Evolutionary conservation across 2,329 filamentous ascomycete species (phyloP), one percentile per base, ranked within the genome.

Genomic region (Teratosphaeria viscida): DNA sequence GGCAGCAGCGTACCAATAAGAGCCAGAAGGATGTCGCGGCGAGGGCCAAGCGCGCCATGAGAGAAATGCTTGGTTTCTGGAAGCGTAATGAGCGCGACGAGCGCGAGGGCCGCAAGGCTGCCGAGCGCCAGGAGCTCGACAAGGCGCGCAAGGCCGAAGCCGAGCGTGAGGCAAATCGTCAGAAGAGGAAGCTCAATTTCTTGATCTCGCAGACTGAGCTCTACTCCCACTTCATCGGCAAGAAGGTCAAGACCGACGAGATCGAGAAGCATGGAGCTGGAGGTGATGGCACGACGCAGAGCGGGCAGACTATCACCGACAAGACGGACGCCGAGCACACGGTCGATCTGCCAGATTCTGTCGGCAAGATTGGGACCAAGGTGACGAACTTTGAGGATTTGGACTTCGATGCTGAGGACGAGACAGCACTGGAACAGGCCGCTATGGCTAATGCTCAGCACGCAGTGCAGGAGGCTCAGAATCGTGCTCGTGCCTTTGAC

Each of bases 51-150:
- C 88, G 94, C 66, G 92, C 92, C 61, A 99, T 99, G 94, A 86
- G 94, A 72, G 94, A 99, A 76, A 99, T 99, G 94, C 94, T 96
- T 83, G 86, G 89, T 60, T 99, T 97, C 82, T 99, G 94, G 94
- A 97, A 97, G 77, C 88, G 92, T 60, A 99, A 99, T 73, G 94
- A 99, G 75, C 88, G 92, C 57, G 94, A 99, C 72, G 94, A 99
- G 73, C 89, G 94, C 62, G 94, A 99, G 73, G 80, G 95, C 64
- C 87, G 94, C 66, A 95, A 96, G 78, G 86, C 92, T 57, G 94
- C 94, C 5, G 94, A 99, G 79, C 90, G 88, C 73, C 91, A 96
- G 73, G 94, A 97, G 77, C 83, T 99, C 55, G 94, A 99, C 73
- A 95, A 94, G 70, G 94, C 94, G 19, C 92, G 94, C 76, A 95